Evolutionary conservation across 1,284 basidiomycete species (phyloP), one percentile per base, ranked within the genome.

Genomic region (Sporisorium exsertum): DNA sequence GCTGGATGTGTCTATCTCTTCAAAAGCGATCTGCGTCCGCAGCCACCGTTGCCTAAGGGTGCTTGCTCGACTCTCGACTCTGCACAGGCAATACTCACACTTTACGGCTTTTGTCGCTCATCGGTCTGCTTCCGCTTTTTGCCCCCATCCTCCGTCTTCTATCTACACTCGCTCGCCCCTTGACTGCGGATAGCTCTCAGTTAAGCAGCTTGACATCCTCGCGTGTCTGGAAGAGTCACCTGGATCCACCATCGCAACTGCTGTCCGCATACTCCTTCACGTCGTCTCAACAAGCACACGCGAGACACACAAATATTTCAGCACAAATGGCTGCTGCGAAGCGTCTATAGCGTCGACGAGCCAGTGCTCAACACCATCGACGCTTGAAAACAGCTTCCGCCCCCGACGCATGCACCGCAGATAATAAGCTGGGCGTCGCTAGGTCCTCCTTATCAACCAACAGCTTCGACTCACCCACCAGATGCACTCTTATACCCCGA

Each of bases 401-500:
- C 47, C n/a, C 16, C 26, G 27, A 12, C 33, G 42, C 27, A 12
- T 8, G 18, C 29, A 32, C 27, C 26, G 3, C 55, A 33, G 18
- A 46, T 22, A 3, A 22, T 3, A 9, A 51, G 37, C 47, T 10
- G 35, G 20, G 16, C 40, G 42, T 22, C 40, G 22, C 37, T 3
- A 40, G 20, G 16, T 12, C 22, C 20, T 20, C 5, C 26, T 18
- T 16, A 5, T 40, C 42, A 32, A 27, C 26, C 35, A 40, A 47
- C 42, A 33, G 15, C 43, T 20, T 32, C 26, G 33, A 54, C 9
- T 24, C 20, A 43, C 18, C 46, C 16, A 2, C 4, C 52, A 35
- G 50, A 72, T 72, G 69, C 53, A 47, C 59, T 63, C 29, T 52
- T 54, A 62, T 55, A 63, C 58, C 64, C 59, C n/a, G 29, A 56